Evolutionary conservation across 2,329 filamentous ascomycete species (phyloP).

Genomic region (Seiridium cupressi): DNA sequence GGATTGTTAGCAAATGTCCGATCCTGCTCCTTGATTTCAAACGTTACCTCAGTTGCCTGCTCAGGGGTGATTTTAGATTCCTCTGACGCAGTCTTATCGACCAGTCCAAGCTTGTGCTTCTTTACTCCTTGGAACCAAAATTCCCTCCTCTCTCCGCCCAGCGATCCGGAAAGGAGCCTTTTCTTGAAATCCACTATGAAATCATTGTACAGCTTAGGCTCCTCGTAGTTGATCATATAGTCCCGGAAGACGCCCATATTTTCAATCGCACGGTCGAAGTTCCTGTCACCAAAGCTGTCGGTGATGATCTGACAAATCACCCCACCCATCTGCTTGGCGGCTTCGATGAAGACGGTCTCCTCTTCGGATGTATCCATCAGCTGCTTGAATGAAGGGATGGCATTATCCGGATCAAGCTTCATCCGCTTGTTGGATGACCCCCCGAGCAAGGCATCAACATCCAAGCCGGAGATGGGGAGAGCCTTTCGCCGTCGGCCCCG

Average conservation of each 20-base stretch:
- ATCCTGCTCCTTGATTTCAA: neutral
- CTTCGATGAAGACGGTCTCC: slow-evolving; percentile 61
- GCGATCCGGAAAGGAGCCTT: slow-evolving; percentile 63
- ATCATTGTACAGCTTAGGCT: slow-evolving; percentile 73
- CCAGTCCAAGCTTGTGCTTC: slow-evolving; percentile 66
- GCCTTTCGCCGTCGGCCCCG: slow-evolving; percentile 60
- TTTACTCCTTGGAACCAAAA: slow-evolving; percentile 74
- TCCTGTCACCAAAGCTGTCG: slow-evolving; percentile 71
- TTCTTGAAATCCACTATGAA: slow-evolving; percentile 71
- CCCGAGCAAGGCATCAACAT: slow-evolving; percentile 74
- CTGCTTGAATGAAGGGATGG: slow-evolving; percentile 89
- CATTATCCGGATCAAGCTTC: slow-evolving; percentile 62
- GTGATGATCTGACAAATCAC: slow-evolving; percentile 70
- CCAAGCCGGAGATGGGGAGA: slow-evolving; percentile 78
- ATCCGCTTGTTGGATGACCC: slow-evolving; percentile 27
- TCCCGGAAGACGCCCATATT: slow-evolving; percentile 75
- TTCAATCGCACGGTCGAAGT: slow-evolving; percentile 74
- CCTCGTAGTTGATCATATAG: slow-evolving; percentile 72
- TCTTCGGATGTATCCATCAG: slow-evolving; percentile 62
- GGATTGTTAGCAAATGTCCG: neutral
- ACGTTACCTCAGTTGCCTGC: slow-evolving; percentile 64
- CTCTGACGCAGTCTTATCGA: slow-evolving; percentile 63
- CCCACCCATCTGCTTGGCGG: slow-evolving; percentile 69
- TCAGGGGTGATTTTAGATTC: slow-evolving; percentile 65
- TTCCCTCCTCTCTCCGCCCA: slow-evolving; percentile 76